phyloP scores from a whole-genome alignment of 2,329 filamentous ascomycete species.

The Sporothrix euskadiensis region DNA sequence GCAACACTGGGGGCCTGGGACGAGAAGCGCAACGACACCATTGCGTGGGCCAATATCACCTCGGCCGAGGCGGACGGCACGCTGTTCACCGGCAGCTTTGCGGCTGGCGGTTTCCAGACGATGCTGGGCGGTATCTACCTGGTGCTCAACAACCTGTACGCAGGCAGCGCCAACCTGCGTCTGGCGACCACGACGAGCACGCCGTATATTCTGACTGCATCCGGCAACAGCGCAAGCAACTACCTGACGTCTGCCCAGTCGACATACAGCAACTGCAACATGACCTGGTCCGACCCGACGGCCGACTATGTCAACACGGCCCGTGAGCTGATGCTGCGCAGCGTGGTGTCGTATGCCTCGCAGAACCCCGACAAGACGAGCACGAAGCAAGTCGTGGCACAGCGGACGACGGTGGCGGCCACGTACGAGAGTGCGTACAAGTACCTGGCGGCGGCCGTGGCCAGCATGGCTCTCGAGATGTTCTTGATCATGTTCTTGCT shows the following conservation, averaged over 20 bases:
- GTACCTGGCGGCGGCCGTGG: conserved; percentile 14
- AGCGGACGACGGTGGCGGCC: not conserved
- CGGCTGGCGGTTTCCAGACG: not conserved
- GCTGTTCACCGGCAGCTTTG: not conserved
- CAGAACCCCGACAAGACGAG: not conserved
- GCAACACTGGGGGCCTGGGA: conserved; percentile 7
- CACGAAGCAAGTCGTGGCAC: not conserved
- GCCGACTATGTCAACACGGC: conserved; percentile 21
- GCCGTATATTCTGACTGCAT: not conserved
- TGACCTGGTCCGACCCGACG: conserved; percentile 24
- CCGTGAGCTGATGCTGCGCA: conserved; percentile 26
- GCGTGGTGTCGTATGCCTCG: conserved; percentile 6
- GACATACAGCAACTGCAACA: conserved; percentile 24
- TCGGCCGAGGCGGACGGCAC: not conserved
- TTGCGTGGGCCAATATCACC: not conserved
- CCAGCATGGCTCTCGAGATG: conserved; percentile 18
- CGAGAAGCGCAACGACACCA: conserved; percentile 18
- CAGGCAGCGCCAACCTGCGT: not conserved
- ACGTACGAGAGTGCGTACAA: conserved; percentile 16
- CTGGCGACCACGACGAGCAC: not conserved
- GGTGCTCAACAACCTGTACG: conserved; percentile 7
- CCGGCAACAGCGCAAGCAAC: conserved; percentile 12
- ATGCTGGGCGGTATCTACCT: conserved; percentile 14
- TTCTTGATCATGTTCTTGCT: conserved; percentile 8
- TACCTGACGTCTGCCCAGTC: conserved; percentile 4